Evolutionary conservation across 1,284 basidiomycete species (phyloP), one percentile per base, ranked within the genome.

Genomic region (Peniophora sp.): DNA sequence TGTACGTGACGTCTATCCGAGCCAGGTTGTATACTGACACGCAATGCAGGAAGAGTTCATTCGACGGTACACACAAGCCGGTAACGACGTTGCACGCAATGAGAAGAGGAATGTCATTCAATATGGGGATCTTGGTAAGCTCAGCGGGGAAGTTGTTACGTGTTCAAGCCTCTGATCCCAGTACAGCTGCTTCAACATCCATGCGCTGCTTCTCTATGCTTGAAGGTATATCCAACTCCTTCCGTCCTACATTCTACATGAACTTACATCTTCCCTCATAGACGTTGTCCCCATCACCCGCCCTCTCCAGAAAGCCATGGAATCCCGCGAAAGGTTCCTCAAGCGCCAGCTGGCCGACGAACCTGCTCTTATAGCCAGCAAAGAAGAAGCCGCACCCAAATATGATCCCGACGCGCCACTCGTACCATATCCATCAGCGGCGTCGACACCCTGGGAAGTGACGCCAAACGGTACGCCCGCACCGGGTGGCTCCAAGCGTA

Each of bases 21-120:
- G 20, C n/a, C 42, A 18, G 24, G 51, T 52, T 51, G 47, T 35
- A 44, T 45, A 36, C 39, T 27, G 24, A 42, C 52, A 47, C 35
- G 20, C 45, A 45, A 24, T 36, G 37, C 54, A 89, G 87, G 87
- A 89, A 64, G 85, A 88, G 60, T 89, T 89, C 61, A 77, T 89
- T 48, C 86, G 84, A 64, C 73, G 78, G 41, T 69, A 88, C 55
- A 70, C 75, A 5, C 73, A 75, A 60, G 78, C 79, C 22, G 81
- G 79, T 11, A 73, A 83, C 52, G 69, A 72, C 49, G 73, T 80
- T 58, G 81, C 84, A 32, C 68, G 64, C 51, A 64, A 68, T 18
- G 73, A 79, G 46, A 70, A 70, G 51, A 75, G 83, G 53, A 74
- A 66, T 44, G 67, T 66, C 15, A 66, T 88, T n/a, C 72, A 73